Percentiles rank a stretch among this genome's conserved stretches.
Conservation (phyloP, 495 filamentous ascomycete species). For the Thermothielavioides terrestris region DNA sequence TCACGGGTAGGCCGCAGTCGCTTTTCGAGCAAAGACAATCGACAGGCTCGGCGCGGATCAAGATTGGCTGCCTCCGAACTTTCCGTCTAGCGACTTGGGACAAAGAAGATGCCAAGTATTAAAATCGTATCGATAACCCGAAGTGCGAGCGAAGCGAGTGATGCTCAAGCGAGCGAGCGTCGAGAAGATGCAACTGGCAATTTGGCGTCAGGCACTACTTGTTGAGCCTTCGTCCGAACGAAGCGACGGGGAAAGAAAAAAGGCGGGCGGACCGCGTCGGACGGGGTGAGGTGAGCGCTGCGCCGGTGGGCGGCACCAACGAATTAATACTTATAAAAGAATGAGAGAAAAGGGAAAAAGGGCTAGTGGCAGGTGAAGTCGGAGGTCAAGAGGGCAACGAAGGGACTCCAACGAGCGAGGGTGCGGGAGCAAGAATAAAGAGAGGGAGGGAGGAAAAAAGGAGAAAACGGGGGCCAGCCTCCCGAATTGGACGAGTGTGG, state of each 20-base stretch:
- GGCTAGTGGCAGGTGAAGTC: conserved; percentile 1
- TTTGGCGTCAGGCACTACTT: conserved; percentile 4
- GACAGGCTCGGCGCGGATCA: conserved; percentile 5
- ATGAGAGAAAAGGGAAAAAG: conserved; percentile 19
- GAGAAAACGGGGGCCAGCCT: conserved; percentile 16
- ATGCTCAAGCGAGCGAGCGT: conserved; percentile 21
- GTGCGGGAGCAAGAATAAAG: conserved; percentile 14
- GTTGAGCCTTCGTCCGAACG: conserved; percentile 3
- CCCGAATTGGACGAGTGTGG: conserved; percentile 9
- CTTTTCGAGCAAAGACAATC: conserved; percentile 15
- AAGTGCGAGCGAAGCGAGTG: conserved; percentile 12
- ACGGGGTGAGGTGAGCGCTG: not conserved
- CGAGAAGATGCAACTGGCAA: conserved; percentile 22
- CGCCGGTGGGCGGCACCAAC: conserved; percentile 9
- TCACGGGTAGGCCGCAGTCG: not conserved
- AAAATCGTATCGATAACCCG: conserved; percentile 16
- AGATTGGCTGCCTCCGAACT: conserved; percentile 11
- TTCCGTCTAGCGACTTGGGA: conserved; percentile 3
- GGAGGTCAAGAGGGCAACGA: conserved; percentile 13
- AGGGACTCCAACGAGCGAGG: conserved; percentile 23
- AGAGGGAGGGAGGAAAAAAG: conserved; percentile 16
- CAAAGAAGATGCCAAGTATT: conserved; percentile 22
- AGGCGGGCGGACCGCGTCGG: conserved; percentile 1
- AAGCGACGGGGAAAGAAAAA: not conserved
- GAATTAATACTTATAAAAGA: conserved; percentile 20